phyloP scores from a whole-genome alignment of 331 rosid genomes.

The Stylosanthes scabra region DNA sequence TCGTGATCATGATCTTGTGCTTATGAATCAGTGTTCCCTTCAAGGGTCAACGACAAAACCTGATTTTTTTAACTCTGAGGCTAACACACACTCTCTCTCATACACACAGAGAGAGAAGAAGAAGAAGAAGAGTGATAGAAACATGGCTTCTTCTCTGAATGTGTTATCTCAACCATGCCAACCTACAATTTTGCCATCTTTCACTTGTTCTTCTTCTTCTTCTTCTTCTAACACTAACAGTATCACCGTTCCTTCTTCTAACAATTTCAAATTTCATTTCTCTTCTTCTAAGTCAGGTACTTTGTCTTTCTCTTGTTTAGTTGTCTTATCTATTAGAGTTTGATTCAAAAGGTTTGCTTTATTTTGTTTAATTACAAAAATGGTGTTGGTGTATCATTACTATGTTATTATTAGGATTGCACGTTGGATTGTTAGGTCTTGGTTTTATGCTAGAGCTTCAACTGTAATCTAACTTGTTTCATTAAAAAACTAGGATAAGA shows the following conservation, averaged over 20 bases:
- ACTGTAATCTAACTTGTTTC: not conserved
- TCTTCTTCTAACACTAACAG: not conserved
- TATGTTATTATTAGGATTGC: too few species aligned
- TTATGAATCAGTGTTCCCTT: too few species aligned
- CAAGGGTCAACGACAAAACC: too few species aligned
- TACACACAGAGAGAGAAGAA: not conserved
- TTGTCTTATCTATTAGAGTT: not conserved
- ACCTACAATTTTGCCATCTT: not conserved
- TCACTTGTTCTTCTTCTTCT: not conserved
- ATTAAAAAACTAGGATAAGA: not conserved
- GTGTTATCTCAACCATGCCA: conserved; percentile 1
- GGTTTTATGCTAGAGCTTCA: not conserved
- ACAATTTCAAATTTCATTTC: not conserved
- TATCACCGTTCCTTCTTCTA: not conserved
- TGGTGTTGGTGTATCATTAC: too few species aligned
- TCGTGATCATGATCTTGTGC: too few species aligned
- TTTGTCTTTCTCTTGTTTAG: not conserved
- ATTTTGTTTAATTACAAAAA: too few species aligned
- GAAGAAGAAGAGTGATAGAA: too few species aligned
- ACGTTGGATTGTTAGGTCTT: not conserved
- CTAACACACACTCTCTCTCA: not conserved
- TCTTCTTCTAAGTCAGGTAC: not conserved
- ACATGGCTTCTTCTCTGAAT: not conserved
- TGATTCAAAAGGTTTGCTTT: too few species aligned
- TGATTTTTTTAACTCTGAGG: not conserved